Conservation (phyloP, 805 yeast species). For the Dipodascus albidus region DNA sequence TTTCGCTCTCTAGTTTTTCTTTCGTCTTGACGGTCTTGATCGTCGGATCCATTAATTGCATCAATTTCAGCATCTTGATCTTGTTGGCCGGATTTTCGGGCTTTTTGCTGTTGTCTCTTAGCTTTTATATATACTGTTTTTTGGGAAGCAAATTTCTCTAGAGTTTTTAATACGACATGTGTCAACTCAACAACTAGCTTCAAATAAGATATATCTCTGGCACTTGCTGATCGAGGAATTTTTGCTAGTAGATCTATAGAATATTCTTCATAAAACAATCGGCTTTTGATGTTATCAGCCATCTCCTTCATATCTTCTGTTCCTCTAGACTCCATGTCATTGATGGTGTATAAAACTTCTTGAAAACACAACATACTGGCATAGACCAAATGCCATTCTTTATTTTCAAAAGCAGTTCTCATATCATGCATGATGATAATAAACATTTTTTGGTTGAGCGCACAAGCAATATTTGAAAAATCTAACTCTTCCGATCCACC, state of each 20-base stretch:
- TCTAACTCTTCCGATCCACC: constrained; percentile 16
- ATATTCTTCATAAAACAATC: constrained; percentile 58
- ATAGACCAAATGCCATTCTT: constrained; percentile 38
- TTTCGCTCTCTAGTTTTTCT: constrained; percentile 33
- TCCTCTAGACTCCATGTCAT: constrained; percentile 30
- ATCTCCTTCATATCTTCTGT: constrained; percentile 38
- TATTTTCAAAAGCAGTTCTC: constrained; percentile 23
- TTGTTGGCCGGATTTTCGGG: constrained; percentile 7
- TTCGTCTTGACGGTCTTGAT: constrained; percentile 17
- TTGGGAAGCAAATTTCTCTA: constrained; percentile 54
- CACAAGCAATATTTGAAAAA: constrained; percentile 27
- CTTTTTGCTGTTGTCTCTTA: constrained; percentile 28
- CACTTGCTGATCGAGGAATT: constrained; percentile 53
- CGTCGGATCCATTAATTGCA: constrained; percentile 8
- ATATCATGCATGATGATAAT: constrained; percentile 38
- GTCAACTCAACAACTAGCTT: constrained; percentile 52
- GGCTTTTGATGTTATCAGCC: constrained; percentile 49
- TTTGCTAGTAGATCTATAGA: constrained; percentile 43
- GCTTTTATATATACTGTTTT: constrained; percentile 39
- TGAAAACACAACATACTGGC: constrained; percentile 58
- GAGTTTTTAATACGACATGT: constrained; percentile 50
- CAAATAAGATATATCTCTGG: constrained; percentile 52
- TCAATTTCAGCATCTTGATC: constrained; percentile 11
- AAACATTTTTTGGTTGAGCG: constrained; percentile 50
- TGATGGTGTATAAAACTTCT: constrained; percentile 41